Conservation (phyloP, 257 asterid genomes). For the Salvia splendens region DNA sequence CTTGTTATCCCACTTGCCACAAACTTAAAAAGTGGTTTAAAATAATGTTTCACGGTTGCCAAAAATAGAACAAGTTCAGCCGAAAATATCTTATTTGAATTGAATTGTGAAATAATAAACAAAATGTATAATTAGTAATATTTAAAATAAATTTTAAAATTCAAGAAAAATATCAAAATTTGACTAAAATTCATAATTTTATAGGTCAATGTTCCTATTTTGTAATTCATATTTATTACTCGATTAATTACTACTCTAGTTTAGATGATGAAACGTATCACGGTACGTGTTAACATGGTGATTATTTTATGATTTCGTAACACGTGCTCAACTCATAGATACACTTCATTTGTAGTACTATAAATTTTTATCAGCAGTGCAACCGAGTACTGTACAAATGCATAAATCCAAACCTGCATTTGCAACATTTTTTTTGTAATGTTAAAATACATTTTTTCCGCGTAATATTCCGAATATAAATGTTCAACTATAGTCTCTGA, state of each 20-base stretch:
- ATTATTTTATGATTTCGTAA: conserved; percentile 8
- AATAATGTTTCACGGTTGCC: no score
- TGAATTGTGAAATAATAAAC: no score
- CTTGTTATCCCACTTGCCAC: no score
- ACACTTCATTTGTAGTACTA: neutral
- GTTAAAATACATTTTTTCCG: neutral
- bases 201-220: neutral
- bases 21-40: no score
- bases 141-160: no score
- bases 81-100: no score
- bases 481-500: neutral
- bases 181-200: no score
- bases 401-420: conserved; percentile 2
- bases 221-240: neutral
- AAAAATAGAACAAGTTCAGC: no score
- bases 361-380: neutral
- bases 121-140: no score
- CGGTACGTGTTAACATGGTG: conserved; percentile 2
- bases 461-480: no score
- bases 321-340: conserved; percentile 6
- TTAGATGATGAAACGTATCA: neutral
- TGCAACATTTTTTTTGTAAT: neutral
- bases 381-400: neutral
- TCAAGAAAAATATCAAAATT: no score
- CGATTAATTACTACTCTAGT: neutral